These are phyloP conservation scores for Ilyonectria robusta DNA, from an alignment of 2,329 filamentous ascomycete species.

Conservation along the genomic window DNA sequence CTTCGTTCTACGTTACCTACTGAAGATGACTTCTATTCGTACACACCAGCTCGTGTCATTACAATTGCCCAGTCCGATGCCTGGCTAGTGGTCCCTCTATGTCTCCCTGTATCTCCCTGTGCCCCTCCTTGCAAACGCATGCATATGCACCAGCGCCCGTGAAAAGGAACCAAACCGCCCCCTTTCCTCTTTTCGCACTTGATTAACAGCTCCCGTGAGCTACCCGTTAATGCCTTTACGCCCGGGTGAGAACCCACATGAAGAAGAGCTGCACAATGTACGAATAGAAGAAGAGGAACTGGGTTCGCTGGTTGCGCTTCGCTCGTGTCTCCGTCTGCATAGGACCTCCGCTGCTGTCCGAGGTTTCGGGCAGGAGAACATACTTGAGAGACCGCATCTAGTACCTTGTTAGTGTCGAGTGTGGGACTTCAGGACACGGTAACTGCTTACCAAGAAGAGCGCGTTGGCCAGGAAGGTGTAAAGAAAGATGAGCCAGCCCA, in stretches of 20 bases:
- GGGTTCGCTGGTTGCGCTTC: slow-evolving; percentile 88
- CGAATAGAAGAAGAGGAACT: slow-evolving; percentile 94
- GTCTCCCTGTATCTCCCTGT: slow-evolving; percentile 7
- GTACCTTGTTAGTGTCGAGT: slow-evolving; percentile 32
- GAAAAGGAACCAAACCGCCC: slow-evolving; percentile 15
- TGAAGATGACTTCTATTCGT: slow-evolving; percentile 23
- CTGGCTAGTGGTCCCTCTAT: slow-evolving; percentile 24
- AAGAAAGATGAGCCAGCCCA: slow-evolving; percentile 88
- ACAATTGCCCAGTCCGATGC: slow-evolving; percentile 18
- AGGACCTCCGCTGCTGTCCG: slow-evolving; percentile 74
- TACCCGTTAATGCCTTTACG: slow-evolving; percentile 45
- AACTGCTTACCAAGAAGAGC: slow-evolving; percentile 84
- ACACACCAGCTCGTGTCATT: slow-evolving; percentile 11
- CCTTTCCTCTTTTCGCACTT: background rate
- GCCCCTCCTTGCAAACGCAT: slow-evolving; percentile 15
- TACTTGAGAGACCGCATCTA: slow-evolving; percentile 96
- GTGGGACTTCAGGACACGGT: background rate
- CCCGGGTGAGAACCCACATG: slow-evolving; percentile 82
- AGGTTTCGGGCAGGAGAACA: slow-evolving; percentile 89
- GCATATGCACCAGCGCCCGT: slow-evolving; percentile 26
- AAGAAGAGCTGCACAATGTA: slow-evolving; percentile 95
- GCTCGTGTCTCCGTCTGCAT: slow-evolving; percentile 82
- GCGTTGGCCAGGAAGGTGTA: slow-evolving; percentile 97
- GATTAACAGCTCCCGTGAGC: background rate
- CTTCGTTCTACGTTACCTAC: slow-evolving; percentile 19